Base-by-base conservation (phyloP, 164 flowering plant genomes). In the Nymphaea thermarum region DNA sequence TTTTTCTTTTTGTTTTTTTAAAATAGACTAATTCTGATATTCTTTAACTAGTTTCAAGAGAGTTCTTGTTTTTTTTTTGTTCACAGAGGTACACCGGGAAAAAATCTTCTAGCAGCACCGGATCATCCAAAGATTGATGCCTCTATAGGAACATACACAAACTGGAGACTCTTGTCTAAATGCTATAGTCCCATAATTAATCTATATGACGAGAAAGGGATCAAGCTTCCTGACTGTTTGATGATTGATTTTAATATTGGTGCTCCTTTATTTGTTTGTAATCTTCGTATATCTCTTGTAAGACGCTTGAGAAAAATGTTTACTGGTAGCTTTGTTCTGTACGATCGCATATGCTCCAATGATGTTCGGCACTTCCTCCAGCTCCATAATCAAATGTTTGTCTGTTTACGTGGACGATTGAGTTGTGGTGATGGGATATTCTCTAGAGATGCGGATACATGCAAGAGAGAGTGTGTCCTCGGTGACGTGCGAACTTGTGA, bases 21-120 rank as follows among this genome's bases (percentile, higher is more conserved):
- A 42, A 43, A 6, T 43, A 43, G 44, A 43, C 44, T 65, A 42
- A 11, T 45, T 25, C 4, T 16, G 62, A 44, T 63, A 12, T 43
- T 55, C 43, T 10, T 67, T 5, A 7, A 15, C 5, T 16, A 14
- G 43, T 16, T 14, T 42, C 36, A 5, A 25, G 18, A 16, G n/a
- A 18, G 53, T 5, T 18, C 53, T n/a, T 16, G 3, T 5, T 4
- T 4, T 43, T 16, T 65, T 4, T 43, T 44, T 25, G 69, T 67
- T 71, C n/a, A 64, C 84, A 86, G 87, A 82, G 68, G 71, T 84
- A 86, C 64, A 74, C 77, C 14, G 81, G 85, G 64, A 80, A 80
- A 77, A 81, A 68, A 69, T 45, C 84, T 60, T 71, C 81, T 60
- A 67, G 68, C 59, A 76, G 68, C 59, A 76, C 79, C 63, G 77